Base-by-base conservation (phyloP, 2,329 filamentous ascomycete species). In the Ramularia endophylla region DNA sequence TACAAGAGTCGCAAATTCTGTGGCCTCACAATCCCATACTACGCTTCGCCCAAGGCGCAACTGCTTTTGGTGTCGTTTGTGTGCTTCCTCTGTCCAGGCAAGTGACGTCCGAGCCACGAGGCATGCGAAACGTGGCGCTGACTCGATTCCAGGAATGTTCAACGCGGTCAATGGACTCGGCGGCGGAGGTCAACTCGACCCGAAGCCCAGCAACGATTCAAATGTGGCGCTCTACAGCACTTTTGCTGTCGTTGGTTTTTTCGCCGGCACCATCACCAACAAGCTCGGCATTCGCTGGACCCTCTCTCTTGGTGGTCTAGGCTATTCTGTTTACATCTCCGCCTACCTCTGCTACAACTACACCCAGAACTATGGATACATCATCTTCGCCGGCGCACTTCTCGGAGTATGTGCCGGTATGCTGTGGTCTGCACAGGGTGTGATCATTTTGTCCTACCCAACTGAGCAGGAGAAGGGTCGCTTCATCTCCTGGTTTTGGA, bases 401-500 rank as follows among this genome's bases (percentile, higher is more conserved):
- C 77, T 89, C 34, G 86, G 86, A 64, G 68, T 87, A 43, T 89
- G 85, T 59, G 86, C 86, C 34, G 85, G 83, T 59, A 72, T 90
- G 28, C 72, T 92, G 27, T 92, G 86, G 86, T 83, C 82, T 25
- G 86, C 83, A 1, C 85, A 90, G 66, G 85, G 86, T 45, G 81
- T 84, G 44, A 86, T 90, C 58, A 89, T 90, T 83, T 90, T 94
- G 79, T 81, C 85, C 29, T 95, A 95, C 63, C 88, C 88, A 2
- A 72, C 77, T 15, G 89, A 95, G 66, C 65, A 78, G 25, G 77
- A 79, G 50, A 95, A 95, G 72, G 89, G 89, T 32, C 81, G 82
- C 45, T 95, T 88, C 64, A 94, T 95, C 62, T 85, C 85, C 46
- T 81, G 80, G 70, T 95, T 95, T 68, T 95, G 89, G 89, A 81